Percentiles rank a stretch among this genome's conserved stretches.
Conservation (phyloP, 2,329 filamentous ascomycete genomes). For the Aspergillus latus region DNA sequence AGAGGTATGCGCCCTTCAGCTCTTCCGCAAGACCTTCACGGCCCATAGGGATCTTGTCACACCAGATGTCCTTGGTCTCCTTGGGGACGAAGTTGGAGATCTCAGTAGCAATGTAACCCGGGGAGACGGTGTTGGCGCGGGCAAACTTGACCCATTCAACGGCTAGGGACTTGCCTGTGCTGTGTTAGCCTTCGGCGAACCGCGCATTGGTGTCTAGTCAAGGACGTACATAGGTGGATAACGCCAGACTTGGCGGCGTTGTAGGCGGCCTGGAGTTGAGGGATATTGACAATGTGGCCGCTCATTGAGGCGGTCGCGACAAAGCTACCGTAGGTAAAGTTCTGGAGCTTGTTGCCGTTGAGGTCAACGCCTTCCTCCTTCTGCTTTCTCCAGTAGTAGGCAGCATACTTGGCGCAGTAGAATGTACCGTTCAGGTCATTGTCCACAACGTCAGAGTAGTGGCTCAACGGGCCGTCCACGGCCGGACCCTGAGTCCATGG, state of each 20-base stretch:
- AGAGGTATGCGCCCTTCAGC: slow-evolving; percentile 79
- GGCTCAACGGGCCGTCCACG: slow-evolving; percentile 63
- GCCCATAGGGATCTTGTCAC: slow-evolving; percentile 77
- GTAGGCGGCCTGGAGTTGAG: slow-evolving; percentile 71
- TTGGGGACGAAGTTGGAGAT: slow-evolving; percentile 64
- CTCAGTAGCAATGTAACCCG: slow-evolving; percentile 74
- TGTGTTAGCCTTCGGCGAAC: background rate
- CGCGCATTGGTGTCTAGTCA: background rate
- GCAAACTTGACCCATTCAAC: slow-evolving; percentile 78
- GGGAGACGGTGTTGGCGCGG: slow-evolving; percentile 69
- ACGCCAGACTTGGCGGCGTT: slow-evolving; percentile 60
- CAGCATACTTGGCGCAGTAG: slow-evolving; percentile 67
- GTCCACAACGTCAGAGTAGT: slow-evolving; percentile 66
- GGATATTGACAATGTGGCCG: slow-evolving; percentile 74
- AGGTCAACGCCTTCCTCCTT: slow-evolving; percentile 65
- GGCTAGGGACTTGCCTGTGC: slow-evolving; percentile 64
- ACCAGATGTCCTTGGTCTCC: slow-evolving; percentile 72
- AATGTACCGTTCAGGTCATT: slow-evolving; percentile 57
- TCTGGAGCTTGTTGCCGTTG: slow-evolving; percentile 61
- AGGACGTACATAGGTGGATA: slow-evolving; percentile 47
- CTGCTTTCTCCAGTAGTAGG: slow-evolving; percentile 68
- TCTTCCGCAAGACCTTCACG: slow-evolving; percentile 70
- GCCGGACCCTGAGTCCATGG: slow-evolving; percentile 69
- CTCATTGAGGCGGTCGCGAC: slow-evolving; percentile 78
- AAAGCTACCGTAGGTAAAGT: slow-evolving; percentile 67